Base-by-base conservation (phyloP, 306 rosid species). In the Urtica urens region DNA sequence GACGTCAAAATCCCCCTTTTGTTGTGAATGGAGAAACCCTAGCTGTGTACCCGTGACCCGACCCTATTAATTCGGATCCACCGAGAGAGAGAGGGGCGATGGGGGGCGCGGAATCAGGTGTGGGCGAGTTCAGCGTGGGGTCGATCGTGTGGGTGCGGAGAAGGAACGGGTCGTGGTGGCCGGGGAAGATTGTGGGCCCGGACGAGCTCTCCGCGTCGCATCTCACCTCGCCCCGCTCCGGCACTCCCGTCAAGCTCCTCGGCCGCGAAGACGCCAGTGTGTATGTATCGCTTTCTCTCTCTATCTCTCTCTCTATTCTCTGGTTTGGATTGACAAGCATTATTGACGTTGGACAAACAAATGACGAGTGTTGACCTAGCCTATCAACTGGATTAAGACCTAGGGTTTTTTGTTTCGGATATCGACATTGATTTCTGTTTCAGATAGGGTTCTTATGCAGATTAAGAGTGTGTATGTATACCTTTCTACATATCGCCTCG, bases 81-180 rank as follows among this genome's bases (percentile, higher is more conserved):
- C 66, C 61, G 60, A 55, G 53, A 31, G 40, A 38, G 34, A 6
- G 68, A 1, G 8, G 53, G 57, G 47, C 16, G 12, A 76, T 76
- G 82, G 82, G 55, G 63, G 50, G 65, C 68, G 49, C 72, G 23
- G 78, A 71, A 25, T 68, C 70, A 13, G 70, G 70, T 48, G 20
- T 67, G 55, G 67, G 50, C 31, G 78, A 72, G 40, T 76, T 70
- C 58, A 71, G 59, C 21, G 72, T 72, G 24, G 78, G 82, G 53
- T 72, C 82, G 62, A 76, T 76, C 66, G 82, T 76, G 38, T 76
- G 82, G 82, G 82, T 76, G 12, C 63, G 78, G 66, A 59, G 82
- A 67, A 64, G 82, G 65, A 76, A 76, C 43, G 82, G 82, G 11
- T 76, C 82, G 7, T 72, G 82, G 82, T 76, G 82, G 82, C 82